Percentiles rank a stretch among this genome's conserved stretches.
phyloP scores from a whole-genome alignment of 2,329 filamentous ascomycete genomes.

The Ceratocystis eucalypticola region DNA sequence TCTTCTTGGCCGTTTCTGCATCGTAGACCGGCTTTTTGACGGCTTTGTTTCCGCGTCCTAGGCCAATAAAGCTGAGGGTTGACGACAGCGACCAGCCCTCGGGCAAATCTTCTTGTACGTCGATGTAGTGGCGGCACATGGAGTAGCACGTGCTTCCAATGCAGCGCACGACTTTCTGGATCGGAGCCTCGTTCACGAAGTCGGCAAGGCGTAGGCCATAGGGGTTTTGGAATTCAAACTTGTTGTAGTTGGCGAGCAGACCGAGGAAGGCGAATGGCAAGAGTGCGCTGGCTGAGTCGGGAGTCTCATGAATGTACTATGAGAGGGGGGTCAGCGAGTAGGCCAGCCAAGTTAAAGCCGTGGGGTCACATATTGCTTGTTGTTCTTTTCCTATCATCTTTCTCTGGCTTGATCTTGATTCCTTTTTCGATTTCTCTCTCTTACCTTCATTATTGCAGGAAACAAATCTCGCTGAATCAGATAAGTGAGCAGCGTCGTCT shows the following conservation, averaged over 20 bases:
- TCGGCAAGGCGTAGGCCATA: conserved; percentile 86
- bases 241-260: conserved; percentile 92
- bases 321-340: no score
- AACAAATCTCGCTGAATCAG: conserved; percentile 92
- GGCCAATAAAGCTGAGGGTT: conserved; percentile 67
- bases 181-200: conserved; percentile 83
- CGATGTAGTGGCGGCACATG: conserved; percentile 63
- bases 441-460: conserved; percentile 83
- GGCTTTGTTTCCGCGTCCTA: conserved; percentile 50
- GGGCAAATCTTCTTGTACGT: conserved; percentile 77
- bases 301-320: conserved; percentile 69
- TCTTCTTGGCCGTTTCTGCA: conserved; percentile 65
- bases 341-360: no score
- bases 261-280: conserved; percentile 74
- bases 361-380: not conserved
- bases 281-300: conserved; percentile 48
- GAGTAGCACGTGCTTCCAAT: conserved; percentile 58
- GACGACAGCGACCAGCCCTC: conserved; percentile 76
- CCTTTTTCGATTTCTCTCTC: conserved; percentile 18
- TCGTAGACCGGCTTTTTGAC: conserved; percentile 45
- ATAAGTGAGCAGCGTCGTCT: conserved; percentile 86
- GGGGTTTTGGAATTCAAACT: conserved; percentile 96
- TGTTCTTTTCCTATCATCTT: no score
- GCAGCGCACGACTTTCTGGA: conserved; percentile 65
- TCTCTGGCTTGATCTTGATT: no score